phyloP scores from a whole-genome alignment of 2,329 filamentous ascomycete species.

The Alternaria conjuncta region DNA sequence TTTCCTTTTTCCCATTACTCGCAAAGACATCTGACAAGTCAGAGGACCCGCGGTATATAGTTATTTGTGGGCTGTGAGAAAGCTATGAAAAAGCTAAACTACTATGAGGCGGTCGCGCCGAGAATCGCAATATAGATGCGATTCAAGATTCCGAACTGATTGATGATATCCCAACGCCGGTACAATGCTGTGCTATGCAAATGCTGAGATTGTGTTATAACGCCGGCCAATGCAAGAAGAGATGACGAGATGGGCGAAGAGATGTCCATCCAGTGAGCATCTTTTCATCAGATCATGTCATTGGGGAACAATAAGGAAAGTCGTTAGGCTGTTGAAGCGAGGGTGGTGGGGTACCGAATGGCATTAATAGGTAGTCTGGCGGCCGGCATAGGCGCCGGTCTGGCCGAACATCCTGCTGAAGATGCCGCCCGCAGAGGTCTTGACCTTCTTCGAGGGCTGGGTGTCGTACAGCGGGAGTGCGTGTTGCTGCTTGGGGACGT shows the following conservation, averaged over 20 bases:
- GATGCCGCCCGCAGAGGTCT: constrained; percentile 45
- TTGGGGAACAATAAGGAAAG: constrained; percentile 19
- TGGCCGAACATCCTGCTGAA: constrained; percentile 48
- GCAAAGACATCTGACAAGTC: constrained; percentile 1
- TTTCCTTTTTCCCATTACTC: constrained; percentile 17
- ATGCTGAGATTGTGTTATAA: constrained; percentile 9
- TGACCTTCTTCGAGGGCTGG: constrained; percentile 50
- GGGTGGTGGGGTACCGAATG: constrained; percentile 30
- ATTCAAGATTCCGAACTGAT: constrained; percentile 1
- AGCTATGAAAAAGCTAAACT: constrained; percentile 3
- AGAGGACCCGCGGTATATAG: not conserved
- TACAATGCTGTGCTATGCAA: constrained; percentile 14
- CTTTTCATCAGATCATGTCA: constrained; percentile 12
- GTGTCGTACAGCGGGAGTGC: constrained; percentile 47
- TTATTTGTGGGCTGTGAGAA: not conserved
- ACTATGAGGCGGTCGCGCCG: constrained; percentile 1
- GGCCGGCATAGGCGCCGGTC: constrained; percentile 32
- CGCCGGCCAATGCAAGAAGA: constrained; percentile 11
- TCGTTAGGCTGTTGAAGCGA: constrained; percentile 29
- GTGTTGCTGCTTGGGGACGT: constrained; percentile 40
- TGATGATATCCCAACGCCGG: constrained; percentile 13
- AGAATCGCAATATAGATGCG: constrained; percentile 5
- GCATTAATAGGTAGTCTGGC: constrained; percentile 41
- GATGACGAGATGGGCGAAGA: constrained; percentile 11
- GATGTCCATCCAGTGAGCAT: constrained; percentile 19